These are phyloP conservation scores for Hypoxylon lienhwacheense DNA, from an alignment of 495 filamentous ascomycete species.

Conservation along the genomic window DNA sequence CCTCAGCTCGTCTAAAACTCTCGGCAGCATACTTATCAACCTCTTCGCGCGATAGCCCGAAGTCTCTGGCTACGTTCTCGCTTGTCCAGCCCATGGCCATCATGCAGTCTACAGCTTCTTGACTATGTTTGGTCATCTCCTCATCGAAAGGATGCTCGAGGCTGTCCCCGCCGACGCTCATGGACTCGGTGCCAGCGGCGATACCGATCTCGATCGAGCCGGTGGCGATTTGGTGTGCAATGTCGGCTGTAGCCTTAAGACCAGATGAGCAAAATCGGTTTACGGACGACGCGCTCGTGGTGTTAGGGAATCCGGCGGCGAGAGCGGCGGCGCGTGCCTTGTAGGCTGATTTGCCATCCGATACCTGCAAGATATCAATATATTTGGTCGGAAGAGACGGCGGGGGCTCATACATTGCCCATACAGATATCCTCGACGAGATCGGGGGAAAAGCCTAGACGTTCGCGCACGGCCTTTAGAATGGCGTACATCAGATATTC, in stretches of 20 bases:
- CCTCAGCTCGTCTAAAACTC: constrained; percentile 82
- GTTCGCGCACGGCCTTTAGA: constrained; percentile 71
- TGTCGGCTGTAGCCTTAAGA: constrained; percentile 90
- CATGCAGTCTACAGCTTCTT: constrained; percentile 83
- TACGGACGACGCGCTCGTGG: constrained; percentile 72
- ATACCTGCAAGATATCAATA: constrained; percentile 59
- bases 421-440: constrained; percentile 90
- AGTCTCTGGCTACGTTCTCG: constrained; percentile 94
- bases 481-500: constrained; percentile 82
- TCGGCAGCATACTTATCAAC: constrained; percentile 88
- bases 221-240: constrained; percentile 80
- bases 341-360: constrained; percentile 84
- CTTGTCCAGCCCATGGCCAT: constrained; percentile 97
- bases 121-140: constrained; percentile 66
- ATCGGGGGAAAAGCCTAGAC: constrained; percentile 76
- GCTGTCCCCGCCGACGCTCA: constrained; percentile 71
- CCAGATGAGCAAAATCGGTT: constrained; percentile 98
- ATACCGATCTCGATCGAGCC: constrained; percentile 86
- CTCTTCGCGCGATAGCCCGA: constrained; percentile 73
- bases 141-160: constrained; percentile 74
- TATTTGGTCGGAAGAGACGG: background rate
- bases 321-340: constrained; percentile 85
- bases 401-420: constrained; percentile 71
- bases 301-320: constrained; percentile 92
- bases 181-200: constrained; percentile 84